Base-by-base conservation (phyloP, 352 stramenopile species). In the Pythium aristosporum region DNA sequence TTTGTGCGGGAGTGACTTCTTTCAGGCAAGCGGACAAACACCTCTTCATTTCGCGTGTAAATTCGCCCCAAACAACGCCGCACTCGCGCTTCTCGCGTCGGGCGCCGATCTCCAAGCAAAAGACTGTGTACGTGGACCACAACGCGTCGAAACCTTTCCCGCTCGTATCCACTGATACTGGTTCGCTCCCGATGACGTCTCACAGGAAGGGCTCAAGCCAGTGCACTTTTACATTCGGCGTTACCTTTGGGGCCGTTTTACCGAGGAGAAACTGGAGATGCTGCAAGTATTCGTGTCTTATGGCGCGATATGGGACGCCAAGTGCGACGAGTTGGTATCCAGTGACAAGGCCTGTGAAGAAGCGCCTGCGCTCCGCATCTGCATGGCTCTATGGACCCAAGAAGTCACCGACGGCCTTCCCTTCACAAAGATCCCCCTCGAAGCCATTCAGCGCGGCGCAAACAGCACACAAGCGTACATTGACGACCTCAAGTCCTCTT, bases 121-220 rank as follows among this genome's bases (percentile, higher is more conserved):
- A 25, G 28, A 57, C 34, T 44, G 1, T 16, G 50, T 57, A 57
- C 50, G 50, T 57, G 23, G 34, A 39, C 7, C 34, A 39, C 34
- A 12, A 39, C 34, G 11, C n/a, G 34, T 8, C 34, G 2, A 12
- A 47, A 39, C 7, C 25, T 4, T 28, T 28, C 25, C 2, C n/a
- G n/a, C n/a, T n/a, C n/a, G n/a, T 28, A 28, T 28, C 25, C 4
- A 28, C n/a, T n/a, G n/a, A n/a, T n/a, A n/a, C n/a, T n/a, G n/a
- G n/a, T n/a, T n/a, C n/a, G n/a, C n/a, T n/a, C n/a, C n/a, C n/a
- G 25, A 28, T 28, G 2, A 2, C 23, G 5, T 57, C 5, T 25
- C 12, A 42, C 32, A 13, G 50, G 30, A 52, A 3, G 46, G 25
- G 2, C n/a, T 44, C 15, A n/a, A 42, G 44, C 50, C 50, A 44